Conservation (phyloP, 176 grass and related monocot genomes). For the Oryza australiensis region DNA sequence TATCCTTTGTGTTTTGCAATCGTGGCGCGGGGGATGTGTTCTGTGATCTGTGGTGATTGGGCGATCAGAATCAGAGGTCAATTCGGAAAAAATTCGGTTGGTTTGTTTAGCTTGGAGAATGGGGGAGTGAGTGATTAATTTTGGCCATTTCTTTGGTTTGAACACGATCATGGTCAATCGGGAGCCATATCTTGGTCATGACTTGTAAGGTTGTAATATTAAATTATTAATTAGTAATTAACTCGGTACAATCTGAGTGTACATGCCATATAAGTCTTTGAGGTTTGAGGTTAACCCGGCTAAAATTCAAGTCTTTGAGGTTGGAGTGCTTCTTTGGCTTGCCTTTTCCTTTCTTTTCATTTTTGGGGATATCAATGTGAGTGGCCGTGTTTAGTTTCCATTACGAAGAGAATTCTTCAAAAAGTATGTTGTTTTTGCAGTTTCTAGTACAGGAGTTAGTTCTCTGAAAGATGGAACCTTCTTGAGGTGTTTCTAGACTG, state of each 20-base stretch:
- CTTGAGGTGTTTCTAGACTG: not conserved
- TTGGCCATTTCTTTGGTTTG: not conserved
- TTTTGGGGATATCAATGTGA: not conserved
- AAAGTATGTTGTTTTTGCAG: not conserved
- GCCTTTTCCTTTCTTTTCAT: not conserved
- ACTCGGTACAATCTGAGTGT: not conserved
- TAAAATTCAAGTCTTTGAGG: too few species aligned
- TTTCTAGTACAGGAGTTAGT: not conserved
- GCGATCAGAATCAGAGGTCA: not conserved
- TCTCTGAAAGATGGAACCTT: not conserved
- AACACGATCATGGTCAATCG: not conserved
- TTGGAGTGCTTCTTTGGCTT: not conserved
- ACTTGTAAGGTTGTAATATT: not conserved
- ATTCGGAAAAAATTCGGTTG: not conserved
- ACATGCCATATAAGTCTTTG: not conserved
- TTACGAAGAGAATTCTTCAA: constrained; percentile 3
- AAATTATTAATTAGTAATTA: not conserved
- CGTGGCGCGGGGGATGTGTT: not conserved
- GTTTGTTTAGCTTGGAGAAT: not conserved
- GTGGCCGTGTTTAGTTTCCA: constrained; percentile 7
- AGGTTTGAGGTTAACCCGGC: too few species aligned
- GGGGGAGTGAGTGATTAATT: not conserved
- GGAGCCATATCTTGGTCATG: not conserved
- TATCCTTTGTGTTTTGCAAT: not conserved
- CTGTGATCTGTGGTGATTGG: not conserved